phyloP scores from a whole-genome alignment of 768 basidiomycete genomes.

The Coprinopsis strossmayeri region DNA sequence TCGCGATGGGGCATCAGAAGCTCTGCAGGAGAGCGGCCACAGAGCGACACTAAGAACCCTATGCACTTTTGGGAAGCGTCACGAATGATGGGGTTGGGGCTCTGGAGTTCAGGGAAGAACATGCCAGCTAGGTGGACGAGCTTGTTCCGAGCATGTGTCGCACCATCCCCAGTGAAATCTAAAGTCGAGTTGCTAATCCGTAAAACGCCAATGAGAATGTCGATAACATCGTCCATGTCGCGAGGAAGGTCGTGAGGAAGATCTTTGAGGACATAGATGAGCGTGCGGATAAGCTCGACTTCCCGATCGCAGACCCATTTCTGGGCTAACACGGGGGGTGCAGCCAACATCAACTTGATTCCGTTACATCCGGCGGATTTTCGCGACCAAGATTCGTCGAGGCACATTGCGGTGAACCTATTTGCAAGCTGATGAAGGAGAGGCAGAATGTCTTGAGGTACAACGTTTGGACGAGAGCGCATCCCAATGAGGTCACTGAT shows the following conservation, averaged over 20 bases:
- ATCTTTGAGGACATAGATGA: slow-evolving; percentile 90
- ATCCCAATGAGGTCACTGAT: slow-evolving; percentile 61
- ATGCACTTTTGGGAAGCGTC: slow-evolving; percentile 80
- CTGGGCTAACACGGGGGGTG: slow-evolving; percentile 62
- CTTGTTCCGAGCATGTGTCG: slow-evolving; percentile 42
- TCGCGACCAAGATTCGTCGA: slow-evolving; percentile 85
- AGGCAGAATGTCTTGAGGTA: slow-evolving; percentile 49
- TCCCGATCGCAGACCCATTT: slow-evolving; percentile 84
- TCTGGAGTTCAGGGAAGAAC: slow-evolving; percentile 84
- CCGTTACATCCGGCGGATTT: slow-evolving; percentile 89
- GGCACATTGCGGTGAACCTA: slow-evolving; percentile 79
- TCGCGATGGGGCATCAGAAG: slow-evolving; percentile 83
- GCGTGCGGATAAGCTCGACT: slow-evolving; percentile 82
- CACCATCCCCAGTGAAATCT: slow-evolving; percentile 38
- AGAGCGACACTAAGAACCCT: slow-evolving; percentile 66
- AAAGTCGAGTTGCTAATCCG: slow-evolving; percentile 45
- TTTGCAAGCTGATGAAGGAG: slow-evolving; percentile 79
- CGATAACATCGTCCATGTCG: slow-evolving; percentile 70
- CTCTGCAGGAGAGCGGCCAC: slow-evolving; percentile 64
- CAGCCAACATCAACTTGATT: slow-evolving; percentile 71
- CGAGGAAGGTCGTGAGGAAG: slow-evolving; percentile 85
- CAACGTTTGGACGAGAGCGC: slow-evolving; percentile 38
- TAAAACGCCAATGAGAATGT: slow-evolving; percentile 48
- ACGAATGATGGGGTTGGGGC: slow-evolving; percentile 80
- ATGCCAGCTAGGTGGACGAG: slow-evolving; percentile 70